These are phyloP conservation scores for Apiospora hydei DNA, from an alignment of 2,329 filamentous ascomycete genomes.

Conservation along the genomic window DNA sequence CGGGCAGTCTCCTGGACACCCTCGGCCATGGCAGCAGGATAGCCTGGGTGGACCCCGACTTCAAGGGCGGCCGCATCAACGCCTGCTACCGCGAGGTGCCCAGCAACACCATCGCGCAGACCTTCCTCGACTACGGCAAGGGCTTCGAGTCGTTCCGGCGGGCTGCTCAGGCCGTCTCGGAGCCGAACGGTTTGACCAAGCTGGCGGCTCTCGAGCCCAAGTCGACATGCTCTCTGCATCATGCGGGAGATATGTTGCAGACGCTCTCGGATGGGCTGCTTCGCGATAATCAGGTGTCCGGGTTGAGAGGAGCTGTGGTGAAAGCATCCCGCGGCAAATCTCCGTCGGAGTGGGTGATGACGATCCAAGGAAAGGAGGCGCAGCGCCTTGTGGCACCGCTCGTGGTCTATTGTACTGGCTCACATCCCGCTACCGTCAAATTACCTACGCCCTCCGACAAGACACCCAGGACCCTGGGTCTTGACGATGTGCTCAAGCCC, in stretches of 20 bases:
- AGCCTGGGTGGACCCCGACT: constrained; percentile 64
- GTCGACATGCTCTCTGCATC: constrained; percentile 62
- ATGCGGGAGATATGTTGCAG: constrained; percentile 63
- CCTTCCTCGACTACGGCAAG: constrained; percentile 60
- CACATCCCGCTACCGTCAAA: constrained; percentile 39
- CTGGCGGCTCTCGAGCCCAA: constrained; percentile 62
- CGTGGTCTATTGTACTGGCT: constrained; percentile 40
- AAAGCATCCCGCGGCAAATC: constrained; percentile 19
- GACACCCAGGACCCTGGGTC: constrained; percentile 55
- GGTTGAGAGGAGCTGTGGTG: constrained; percentile 46
- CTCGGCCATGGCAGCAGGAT: neutral
- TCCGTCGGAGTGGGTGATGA: neutral
- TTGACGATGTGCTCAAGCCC: constrained; percentile 64
- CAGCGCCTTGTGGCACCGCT: neutral
- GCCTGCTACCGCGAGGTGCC: constrained; percentile 67
- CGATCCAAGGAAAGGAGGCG: neutral
- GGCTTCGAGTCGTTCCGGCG: constrained; percentile 5
- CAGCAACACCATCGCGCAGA: constrained; percentile 66
- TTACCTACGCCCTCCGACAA: constrained; percentile 28
- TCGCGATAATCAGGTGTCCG: constrained; percentile 47
- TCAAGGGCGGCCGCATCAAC: constrained; percentile 60
- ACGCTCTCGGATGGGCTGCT: constrained; percentile 53
- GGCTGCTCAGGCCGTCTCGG: constrained; percentile 54
- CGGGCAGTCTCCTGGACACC: neutral
- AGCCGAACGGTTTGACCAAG: constrained; percentile 62